Evolutionary conservation across 306 rosid genomes (phyloP).

Genomic region (Malus sylvestris): DNA sequence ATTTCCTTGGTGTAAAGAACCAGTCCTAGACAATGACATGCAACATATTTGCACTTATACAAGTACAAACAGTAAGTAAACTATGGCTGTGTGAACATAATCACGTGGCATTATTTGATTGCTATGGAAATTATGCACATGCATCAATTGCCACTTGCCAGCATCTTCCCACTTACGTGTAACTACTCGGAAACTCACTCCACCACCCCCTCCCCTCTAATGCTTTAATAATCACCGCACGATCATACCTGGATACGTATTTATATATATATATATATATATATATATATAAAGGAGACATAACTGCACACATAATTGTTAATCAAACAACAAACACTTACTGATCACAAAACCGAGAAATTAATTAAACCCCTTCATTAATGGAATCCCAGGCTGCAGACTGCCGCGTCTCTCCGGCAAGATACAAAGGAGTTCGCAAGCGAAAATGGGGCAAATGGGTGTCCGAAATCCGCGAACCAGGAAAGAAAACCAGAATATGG

Average conservation of each 20-base stretch:
- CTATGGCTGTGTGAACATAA: not conserved
- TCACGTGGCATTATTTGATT: slow-evolving; percentile 13
- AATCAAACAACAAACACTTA: not conserved
- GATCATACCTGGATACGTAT: not conserved
- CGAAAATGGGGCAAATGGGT: slow-evolving; percentile 98
- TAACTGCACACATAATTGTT: not conserved
- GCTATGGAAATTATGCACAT: slow-evolving; percentile 8
- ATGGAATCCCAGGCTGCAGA: slow-evolving; percentile 28
- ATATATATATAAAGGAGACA: not conserved
- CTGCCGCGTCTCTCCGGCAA: slow-evolving; percentile 3
- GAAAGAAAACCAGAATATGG: slow-evolving; percentile 79
- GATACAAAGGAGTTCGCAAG: slow-evolving; percentile 67
- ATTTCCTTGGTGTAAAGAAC: too few relatives aligned
- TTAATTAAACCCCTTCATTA: not conserved
- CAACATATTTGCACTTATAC: too few relatives aligned
- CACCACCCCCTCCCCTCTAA: not conserved
- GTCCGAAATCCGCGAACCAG: slow-evolving; percentile 82
- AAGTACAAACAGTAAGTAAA: too few relatives aligned
- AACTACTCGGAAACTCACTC: slow-evolving; percentile 47
- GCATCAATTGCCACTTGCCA: slow-evolving; percentile 52
- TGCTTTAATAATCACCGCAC: not conserved
- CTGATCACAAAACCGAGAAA: not conserved
- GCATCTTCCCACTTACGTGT: slow-evolving; percentile 54
- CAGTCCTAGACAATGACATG: too few relatives aligned
- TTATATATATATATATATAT: too few relatives aligned